Conservation (phyloP, 1,284 basidiomycete genomes). For the Leccinum ponderosum region DNA sequence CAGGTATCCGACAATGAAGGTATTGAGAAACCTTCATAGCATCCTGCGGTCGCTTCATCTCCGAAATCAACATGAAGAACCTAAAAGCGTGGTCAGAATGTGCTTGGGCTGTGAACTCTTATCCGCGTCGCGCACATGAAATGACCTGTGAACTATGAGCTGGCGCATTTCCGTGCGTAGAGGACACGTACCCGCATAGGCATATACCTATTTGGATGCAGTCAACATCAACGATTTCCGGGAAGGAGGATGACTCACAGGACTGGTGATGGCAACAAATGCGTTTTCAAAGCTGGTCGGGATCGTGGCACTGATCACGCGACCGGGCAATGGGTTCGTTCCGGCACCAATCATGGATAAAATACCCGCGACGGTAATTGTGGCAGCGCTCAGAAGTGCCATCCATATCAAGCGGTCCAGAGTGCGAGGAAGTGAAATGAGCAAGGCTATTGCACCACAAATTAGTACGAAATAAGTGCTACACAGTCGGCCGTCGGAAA, state of each 20-base stretch:
- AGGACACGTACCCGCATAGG: constrained; percentile 46
- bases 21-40: constrained; percentile 46
- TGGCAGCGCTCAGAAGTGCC: constrained; percentile 42
- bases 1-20: neutral
- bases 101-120: neutral
- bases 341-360: constrained; percentile 55
- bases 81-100: neutral
- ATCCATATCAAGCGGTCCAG: constrained; percentile 48
- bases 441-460: constrained; percentile 5
- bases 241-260: constrained; percentile 34
- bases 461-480: constrained; percentile 8
- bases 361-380: constrained; percentile 42
- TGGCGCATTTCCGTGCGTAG: neutral
- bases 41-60: constrained; percentile 52
- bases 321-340: constrained; percentile 44
- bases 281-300: constrained; percentile 48
- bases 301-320: constrained; percentile 36
- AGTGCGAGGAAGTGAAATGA: constrained; percentile 49
- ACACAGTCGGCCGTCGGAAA: constrained; percentile 37
- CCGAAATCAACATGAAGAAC: constrained; percentile 53
- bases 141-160: constrained; percentile 38
- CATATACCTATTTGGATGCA: constrained; percentile 43
- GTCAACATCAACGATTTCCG: constrained; percentile 2
- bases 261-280: constrained; percentile 54
- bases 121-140: constrained; percentile 44